These are phyloP conservation scores for Fusarium oxysporum DNA, from an alignment of 2,329 filamentous ascomycete genomes.

Conservation along the genomic window DNA sequence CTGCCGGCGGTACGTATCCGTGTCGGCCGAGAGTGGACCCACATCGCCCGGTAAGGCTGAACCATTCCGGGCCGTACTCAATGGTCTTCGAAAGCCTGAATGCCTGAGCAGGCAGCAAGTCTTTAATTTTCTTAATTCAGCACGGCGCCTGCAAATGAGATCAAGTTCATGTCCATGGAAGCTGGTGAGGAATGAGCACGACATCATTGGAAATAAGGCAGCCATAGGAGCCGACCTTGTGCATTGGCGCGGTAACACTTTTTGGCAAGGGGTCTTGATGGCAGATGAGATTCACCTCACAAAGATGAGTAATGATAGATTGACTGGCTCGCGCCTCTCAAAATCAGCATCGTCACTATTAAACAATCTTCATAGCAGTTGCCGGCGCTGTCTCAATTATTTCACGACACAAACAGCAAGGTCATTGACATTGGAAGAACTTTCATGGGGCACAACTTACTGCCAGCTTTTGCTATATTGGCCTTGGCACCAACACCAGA, in stretches of 20 bases:
- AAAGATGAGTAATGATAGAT: too few species aligned
- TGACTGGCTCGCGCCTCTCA: neutral
- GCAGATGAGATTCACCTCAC: too few species aligned
- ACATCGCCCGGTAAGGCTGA: neutral
- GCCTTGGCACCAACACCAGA: neutral
- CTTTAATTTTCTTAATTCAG: neutral
- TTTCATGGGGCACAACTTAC: too few species aligned
- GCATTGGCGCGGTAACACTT: too few species aligned
- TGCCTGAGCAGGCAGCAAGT: neutral
- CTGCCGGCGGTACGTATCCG: neutral
- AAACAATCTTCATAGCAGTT: too few species aligned
- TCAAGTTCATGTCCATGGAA: too few species aligned
- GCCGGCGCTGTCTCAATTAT: neutral
- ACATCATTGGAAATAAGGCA: too few species aligned
- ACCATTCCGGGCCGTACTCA: neutral
- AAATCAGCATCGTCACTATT: rapidly evolving
- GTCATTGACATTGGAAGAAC: too few species aligned
- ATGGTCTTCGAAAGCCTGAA: neutral
- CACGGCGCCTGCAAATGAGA: too few species aligned
- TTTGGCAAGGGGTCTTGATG: too few species aligned
- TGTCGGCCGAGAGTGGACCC: neutral
- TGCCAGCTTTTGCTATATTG: neutral
- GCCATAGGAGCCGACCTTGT: too few species aligned
- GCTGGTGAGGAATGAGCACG: too few species aligned
- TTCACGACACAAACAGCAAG: neutral